Evolutionary conservation across 2,329 filamentous ascomycete genomes (phyloP).

Genomic region (Lithohypha guttulata): DNA sequence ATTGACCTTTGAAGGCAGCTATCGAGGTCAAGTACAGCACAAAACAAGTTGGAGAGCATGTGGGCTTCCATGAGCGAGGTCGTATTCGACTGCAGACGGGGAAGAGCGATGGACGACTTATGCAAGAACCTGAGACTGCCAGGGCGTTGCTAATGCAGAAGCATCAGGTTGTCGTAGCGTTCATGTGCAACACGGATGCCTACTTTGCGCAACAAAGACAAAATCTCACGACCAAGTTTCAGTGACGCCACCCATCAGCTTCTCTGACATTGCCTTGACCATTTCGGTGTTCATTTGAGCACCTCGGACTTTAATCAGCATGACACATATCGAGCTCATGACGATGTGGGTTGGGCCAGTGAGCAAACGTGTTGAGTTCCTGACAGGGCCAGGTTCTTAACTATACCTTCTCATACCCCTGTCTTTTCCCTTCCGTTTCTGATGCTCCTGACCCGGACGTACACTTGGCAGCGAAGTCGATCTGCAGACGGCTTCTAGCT

Average conservation of each 20-base stretch:
- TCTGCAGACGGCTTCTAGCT: not conserved
- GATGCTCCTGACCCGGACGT: constrained; percentile 7
- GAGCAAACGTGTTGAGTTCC: constrained; percentile 3
- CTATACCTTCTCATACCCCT: constrained; percentile 7
- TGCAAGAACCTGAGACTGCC: constrained; percentile 4
- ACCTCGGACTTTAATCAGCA: constrained; percentile 4
- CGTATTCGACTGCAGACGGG: not conserved
- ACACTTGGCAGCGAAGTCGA: constrained; percentile 3
- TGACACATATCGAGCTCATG: constrained; percentile 8
- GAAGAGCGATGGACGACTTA: not conserved
- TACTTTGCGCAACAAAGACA: constrained; percentile 10
- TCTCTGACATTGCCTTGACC: constrained; percentile 1
- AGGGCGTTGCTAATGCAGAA: constrained; percentile 1
- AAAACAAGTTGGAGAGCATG: no score
- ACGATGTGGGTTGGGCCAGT: constrained; percentile 6
- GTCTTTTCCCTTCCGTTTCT: constrained; percentile 5
- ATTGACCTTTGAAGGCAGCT: no score
- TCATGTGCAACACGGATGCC: constrained; percentile 9
- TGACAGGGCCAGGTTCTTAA: constrained; percentile 5
- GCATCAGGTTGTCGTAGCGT: constrained; percentile 9
- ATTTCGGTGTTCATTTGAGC: not conserved
- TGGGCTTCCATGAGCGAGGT: not conserved
- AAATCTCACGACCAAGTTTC: constrained; percentile 10
- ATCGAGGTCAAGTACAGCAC: no score
- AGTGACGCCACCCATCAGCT: constrained; percentile 8